Percentiles rank a stretch among this genome's conserved stretches.
phyloP scores from a whole-genome alignment of 1,284 basidiomycete genomes.

The Ceratobasidium sp. region DNA sequence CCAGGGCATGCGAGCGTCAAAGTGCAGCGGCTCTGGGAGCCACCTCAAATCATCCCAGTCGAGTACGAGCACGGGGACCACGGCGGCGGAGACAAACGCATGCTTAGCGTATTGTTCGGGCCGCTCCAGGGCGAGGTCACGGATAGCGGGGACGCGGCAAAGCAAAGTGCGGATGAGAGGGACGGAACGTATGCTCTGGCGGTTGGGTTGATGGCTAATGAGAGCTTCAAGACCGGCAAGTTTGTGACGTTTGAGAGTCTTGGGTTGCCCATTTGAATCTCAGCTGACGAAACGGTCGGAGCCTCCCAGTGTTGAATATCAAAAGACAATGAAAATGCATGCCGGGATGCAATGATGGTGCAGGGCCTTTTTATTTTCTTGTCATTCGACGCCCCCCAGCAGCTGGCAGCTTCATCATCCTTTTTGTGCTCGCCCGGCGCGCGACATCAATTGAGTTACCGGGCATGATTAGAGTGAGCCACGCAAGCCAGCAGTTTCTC shows the following conservation, averaged over 20 bases:
- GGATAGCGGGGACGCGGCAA: slow-evolving; percentile 57
- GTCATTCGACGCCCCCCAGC: neutral
- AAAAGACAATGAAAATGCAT: slow-evolving; percentile 1
- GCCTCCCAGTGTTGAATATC: slow-evolving; percentile 12
- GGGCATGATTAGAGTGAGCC: slow-evolving; percentile 14
- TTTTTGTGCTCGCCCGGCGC: neutral
- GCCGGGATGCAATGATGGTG: neutral
- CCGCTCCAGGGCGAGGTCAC: slow-evolving; percentile 54
- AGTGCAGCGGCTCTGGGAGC: slow-evolving; percentile 59
- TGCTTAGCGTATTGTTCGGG: slow-evolving; percentile 62
- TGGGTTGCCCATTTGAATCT: slow-evolving; percentile 24
- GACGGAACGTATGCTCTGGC: slow-evolving; percentile 62
- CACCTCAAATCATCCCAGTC: slow-evolving; percentile 57
- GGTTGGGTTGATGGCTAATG: slow-evolving; percentile 61
- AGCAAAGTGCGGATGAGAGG: slow-evolving; percentile 59
- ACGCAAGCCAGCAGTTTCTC: slow-evolving; percentile 4
- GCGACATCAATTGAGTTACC: slow-evolving; percentile 14
- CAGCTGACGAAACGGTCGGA: slow-evolving; percentile 6
- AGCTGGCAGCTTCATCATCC: neutral
- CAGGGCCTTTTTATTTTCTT: neutral
- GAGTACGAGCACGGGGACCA: slow-evolving; percentile 58
- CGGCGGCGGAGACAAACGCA: slow-evolving; percentile 61
- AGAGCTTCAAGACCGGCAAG: slow-evolving; percentile 60
- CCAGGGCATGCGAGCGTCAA: slow-evolving; percentile 58
- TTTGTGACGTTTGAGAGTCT: slow-evolving; percentile 55